A percentile compares a stretch with the other conserved stretches of the same genome.
Evolutionary conservation across 2,329 filamentous ascomycete genomes (phyloP).

Genomic region (Arthrobotrys musiformis): DNA sequence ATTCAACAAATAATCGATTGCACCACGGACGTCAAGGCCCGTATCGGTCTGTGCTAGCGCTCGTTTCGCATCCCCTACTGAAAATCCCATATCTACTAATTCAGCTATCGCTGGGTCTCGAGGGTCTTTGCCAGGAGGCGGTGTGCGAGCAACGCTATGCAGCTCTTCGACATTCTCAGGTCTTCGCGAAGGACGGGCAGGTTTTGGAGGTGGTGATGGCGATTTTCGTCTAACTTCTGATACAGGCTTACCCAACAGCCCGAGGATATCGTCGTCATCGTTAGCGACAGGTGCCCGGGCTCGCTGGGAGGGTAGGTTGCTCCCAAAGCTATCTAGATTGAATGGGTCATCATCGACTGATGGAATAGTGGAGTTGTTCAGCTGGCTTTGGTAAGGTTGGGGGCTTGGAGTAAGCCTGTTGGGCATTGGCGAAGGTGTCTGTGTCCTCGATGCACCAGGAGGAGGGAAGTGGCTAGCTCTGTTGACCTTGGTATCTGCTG

Average conservation of each 20-base stretch:
- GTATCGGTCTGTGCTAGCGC: conserved; percentile 83
- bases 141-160: conserved; percentile 39
- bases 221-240: conserved; percentile 67
- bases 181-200: conserved; percentile 65
- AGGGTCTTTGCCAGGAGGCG: conserved; percentile 54
- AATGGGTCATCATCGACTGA: conserved; percentile 51
- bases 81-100: conserved; percentile 93
- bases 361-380: not conserved
- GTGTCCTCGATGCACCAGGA: conserved; percentile 63
- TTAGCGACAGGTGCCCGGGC: conserved; percentile 12
- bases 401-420: conserved; percentile 29
- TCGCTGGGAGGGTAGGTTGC: not conserved
- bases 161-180: conserved; percentile 57
- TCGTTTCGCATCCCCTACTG: conserved; percentile 80
- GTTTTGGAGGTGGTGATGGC: conserved; percentile 63
- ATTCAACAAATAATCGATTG: conserved; percentile 88
- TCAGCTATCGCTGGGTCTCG: conserved; percentile 75
- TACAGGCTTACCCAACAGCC: conserved; percentile 73
- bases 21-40: conserved; percentile 82
- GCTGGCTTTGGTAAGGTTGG: conserved; percentile 9
- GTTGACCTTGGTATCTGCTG: conserved; percentile 74
- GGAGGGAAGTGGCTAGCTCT: conserved; percentile 74
- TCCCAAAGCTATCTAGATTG: conserved; percentile 56
- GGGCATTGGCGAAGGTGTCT: conserved; percentile 56
- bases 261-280: conserved; percentile 73